Percentiles rank a stretch among this genome's conserved stretches.
Evolutionary conservation across 176 grass and related monocot genomes (phyloP).

Genomic region (Avena sativa): DNA sequence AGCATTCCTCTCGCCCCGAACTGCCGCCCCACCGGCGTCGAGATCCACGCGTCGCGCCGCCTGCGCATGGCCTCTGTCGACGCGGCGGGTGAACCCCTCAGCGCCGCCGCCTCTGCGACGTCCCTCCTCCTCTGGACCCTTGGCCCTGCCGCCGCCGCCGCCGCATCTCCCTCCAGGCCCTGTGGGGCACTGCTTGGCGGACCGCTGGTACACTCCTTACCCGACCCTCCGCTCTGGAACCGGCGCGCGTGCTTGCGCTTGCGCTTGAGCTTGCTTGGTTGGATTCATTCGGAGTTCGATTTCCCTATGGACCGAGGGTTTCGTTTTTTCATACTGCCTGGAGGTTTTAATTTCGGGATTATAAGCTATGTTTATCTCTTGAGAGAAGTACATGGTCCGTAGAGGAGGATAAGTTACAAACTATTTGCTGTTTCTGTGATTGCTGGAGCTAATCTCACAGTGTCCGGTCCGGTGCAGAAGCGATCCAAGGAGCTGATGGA

Average conservation of each 20-base stretch:
- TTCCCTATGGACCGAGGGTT: conserved; percentile 41
- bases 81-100: conserved; percentile 35
- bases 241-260: background rate
- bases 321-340: background rate
- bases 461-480: background rate
- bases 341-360: background rate
- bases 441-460: conserved; percentile 16
- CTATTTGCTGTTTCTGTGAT: conserved; percentile 13
- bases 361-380: background rate
- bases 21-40: conserved; percentile 3
- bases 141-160: conserved; percentile 17
- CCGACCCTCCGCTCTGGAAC: background rate
- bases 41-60: background rate
- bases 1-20: background rate
- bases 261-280: background rate
- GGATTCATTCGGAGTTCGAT: background rate
- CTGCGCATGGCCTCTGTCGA: conserved; percentile 22
- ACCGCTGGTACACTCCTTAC: conserved; percentile 28
- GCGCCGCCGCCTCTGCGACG: conserved; percentile 10
- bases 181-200: conserved; percentile 34
- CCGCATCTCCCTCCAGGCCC: conserved; percentile 34
- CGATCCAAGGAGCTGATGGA: conserved; percentile 47
- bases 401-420: background rate
- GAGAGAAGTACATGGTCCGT: background rate
- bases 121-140: conserved; percentile 55